Evolutionary conservation across 1,284 basidiomycete species (phyloP).

Genomic region (Pseudozyma thailandica): DNA sequence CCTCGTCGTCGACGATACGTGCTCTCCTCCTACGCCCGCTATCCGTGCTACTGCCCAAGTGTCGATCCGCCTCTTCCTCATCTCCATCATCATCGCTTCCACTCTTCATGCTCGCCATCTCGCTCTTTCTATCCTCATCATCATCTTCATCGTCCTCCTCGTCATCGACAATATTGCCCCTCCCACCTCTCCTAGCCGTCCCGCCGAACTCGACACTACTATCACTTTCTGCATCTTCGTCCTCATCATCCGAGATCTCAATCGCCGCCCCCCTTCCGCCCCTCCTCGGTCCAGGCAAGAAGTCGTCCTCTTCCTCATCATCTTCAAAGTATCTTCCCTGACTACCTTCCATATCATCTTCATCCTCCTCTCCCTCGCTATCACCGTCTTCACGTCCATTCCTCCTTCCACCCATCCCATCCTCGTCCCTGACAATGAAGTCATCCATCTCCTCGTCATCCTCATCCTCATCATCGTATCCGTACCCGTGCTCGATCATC

Average conservation of each 20-base stretch:
- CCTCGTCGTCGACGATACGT: slow-evolving; percentile 31
- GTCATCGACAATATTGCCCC: slow-evolving; percentile 4
- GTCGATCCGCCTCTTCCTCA: slow-evolving; percentile 5
- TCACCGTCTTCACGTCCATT: not conserved
- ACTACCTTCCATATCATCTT: slow-evolving; percentile 9
- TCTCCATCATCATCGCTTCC: not conserved
- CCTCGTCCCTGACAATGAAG: slow-evolving; percentile 32
- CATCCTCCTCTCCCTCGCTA: not conserved
- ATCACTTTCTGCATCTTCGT: slow-evolving; percentile 5
- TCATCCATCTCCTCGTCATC: slow-evolving; percentile 43
- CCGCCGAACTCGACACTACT: slow-evolving; percentile 30
- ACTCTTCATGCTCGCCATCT: not conserved
- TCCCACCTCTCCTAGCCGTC: not conserved
- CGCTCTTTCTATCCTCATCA: slow-evolving; percentile 3
- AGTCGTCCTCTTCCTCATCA: slow-evolving; percentile 34
- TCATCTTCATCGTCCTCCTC: slow-evolving; percentile 11
- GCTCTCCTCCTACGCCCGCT: slow-evolving; percentile 25
- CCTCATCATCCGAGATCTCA: slow-evolving; percentile 42
- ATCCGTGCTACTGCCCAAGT: slow-evolving; percentile 23
- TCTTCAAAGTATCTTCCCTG: not conserved
- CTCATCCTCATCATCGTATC: slow-evolving; percentile 13
- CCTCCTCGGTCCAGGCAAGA: slow-evolving; percentile 35
- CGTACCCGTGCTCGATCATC: not conserved
- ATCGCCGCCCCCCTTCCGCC: slow-evolving; percentile 15
- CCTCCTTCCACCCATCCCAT: not conserved